Evolutionary conservation across 2,329 filamentous ascomycete species (phyloP), one percentile per base, ranked within the genome.

Genomic region (Cordyceps farinosa): DNA sequence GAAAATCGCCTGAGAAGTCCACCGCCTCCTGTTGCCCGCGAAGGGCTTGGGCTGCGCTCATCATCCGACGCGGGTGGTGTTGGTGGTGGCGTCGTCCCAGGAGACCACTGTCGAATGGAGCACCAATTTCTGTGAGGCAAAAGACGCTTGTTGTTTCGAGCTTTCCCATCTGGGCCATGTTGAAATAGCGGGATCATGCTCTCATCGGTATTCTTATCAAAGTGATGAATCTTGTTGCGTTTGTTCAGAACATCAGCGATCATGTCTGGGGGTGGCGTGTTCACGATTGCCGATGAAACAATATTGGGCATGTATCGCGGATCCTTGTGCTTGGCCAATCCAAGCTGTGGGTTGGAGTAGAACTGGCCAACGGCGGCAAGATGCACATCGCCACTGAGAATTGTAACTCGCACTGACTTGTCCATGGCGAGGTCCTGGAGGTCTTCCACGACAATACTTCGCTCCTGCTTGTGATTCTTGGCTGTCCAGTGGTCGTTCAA

Each of bases 401-500:
- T 92, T 0, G 94, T 98, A 58, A 99, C 82, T 50, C 95, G 89
- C 57, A 97, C 85, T 15, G 92, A 97, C 74, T 96, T 96, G 73
- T 95, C 92, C 29, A 91, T 92, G 9, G 96, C 93, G 64, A 99
- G 82, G 70, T 97, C 92, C 75, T 99, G 96, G 32, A 99, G 80
- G 70, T 97, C 92, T 72, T 95, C 90, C 47, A 99, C 86, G 66
- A 98, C 82, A 75, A 91, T 89, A 66, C 88, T 91, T 57, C 95
- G 87, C 76, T 99, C 95, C 32, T 87, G 83, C 74, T 98, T 99
- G 79, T 98, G 93, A 72, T 92, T 91, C 73, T 92, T 96, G 44
- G 94, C 91, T 1, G 94, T 97, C 95, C 95, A 99, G 73, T 99
- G 94, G 74, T 98, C 95, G 72, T 97, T 94, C 10, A 97, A 79